A percentile compares a stretch with the other conserved stretches of the same genome.
phyloP scores from a whole-genome alignment of 345 rosid species.

The Brassica napus region Da-Ae NC_063445.1:3503501-3504000 shows the following conservation, averaged over 20 bases:
- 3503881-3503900: constrained; percentile 78
- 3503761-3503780: neutral
- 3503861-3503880: constrained; percentile 68
- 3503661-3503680: constrained; percentile 51
- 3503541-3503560: neutral
- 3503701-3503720: constrained; percentile 56
- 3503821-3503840: constrained; percentile 85
- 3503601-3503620: constrained; percentile 88
- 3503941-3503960: constrained; percentile 38
- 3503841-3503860: constrained; percentile 90
- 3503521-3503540: constrained; percentile 9
- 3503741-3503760: constrained; percentile 52
- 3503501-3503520: constrained; percentile 4
- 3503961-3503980: constrained; percentile 33
- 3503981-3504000: constrained; percentile 47
- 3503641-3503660: constrained; percentile 45
- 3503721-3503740: constrained; percentile 90
- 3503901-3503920: constrained; percentile 60
- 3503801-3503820: constrained; percentile 12
- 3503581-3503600: constrained; percentile 77
- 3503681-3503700: constrained; percentile 63
- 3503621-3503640: constrained; percentile 55
- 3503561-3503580: constrained; percentile 9
- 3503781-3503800: constrained; percentile 8
- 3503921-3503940: constrained; percentile 43